A percentile compares a stretch with the other conserved stretches of the same genome.
Evolutionary conservation across 352 stramenopile genomes (phyloP).

Genomic region (Phytophthora cactorum): DNA sequence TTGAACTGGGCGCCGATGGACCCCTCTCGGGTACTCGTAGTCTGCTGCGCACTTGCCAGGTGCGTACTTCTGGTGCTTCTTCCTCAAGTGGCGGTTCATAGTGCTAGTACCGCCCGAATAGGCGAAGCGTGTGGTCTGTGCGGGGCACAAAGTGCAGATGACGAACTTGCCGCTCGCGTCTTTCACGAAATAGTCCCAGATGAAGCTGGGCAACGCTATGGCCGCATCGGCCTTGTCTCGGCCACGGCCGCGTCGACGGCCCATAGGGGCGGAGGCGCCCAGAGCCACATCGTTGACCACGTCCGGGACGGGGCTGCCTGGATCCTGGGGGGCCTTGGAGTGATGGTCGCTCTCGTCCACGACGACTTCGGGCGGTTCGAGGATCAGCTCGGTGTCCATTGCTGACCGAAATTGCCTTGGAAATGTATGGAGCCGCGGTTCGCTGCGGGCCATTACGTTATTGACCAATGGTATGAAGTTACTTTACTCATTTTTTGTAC

Average conservation of each 20-base stretch:
- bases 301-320: neutral
- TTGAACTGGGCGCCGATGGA: conserved; percentile 16
- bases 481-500: too few species aligned
- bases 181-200: conserved; percentile 89
- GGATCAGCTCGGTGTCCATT: conserved; percentile 24
- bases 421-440: conserved; percentile 34
- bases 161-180: conserved; percentile 80
- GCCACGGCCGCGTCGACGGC: conserved; percentile 18
- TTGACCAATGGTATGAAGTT: neutral
- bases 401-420: conserved; percentile 26
- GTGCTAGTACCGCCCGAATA: conserved; percentile 86
- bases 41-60: conserved; percentile 76
- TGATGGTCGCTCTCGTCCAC: conserved; percentile 18
- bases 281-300: conserved; percentile 5
- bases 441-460: neutral
- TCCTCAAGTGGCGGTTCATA: conserved; percentile 84
- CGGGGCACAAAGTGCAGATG: conserved; percentile 74
- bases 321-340: conserved; percentile 8
- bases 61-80: conserved; percentile 85
- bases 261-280: neutral
- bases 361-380: conserved; percentile 22
- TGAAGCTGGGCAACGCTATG: conserved; percentile 81
- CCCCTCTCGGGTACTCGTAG: conserved; percentile 59
- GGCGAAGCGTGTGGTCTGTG: conserved; percentile 73
- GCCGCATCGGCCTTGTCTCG: conserved; percentile 64